Evolutionary conservation across 2,329 filamentous ascomycete genomes (phyloP).

Genomic region (Fusarium miscanthi): DNA sequence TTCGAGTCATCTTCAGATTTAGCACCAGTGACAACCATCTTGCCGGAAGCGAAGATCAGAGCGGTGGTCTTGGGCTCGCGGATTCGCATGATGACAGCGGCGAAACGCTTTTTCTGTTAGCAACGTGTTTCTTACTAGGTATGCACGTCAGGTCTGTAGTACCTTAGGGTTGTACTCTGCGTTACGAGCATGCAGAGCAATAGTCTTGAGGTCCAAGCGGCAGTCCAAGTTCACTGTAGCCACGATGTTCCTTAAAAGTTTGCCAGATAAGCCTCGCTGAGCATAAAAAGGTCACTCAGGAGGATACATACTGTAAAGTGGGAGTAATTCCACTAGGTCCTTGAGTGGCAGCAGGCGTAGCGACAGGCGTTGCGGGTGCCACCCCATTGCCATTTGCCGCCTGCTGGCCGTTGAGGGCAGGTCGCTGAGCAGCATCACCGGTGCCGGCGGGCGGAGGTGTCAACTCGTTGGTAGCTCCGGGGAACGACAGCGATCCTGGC

Average conservation of each 20-base stretch:
- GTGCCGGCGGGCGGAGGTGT: slow-evolving; percentile 79
- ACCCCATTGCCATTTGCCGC: slow-evolving; percentile 78
- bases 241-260: slow-evolving; percentile 88
- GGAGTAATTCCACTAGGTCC: slow-evolving; percentile 91
- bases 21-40: slow-evolving; percentile 99
- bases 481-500: slow-evolving; percentile 91
- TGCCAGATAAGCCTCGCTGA: slow-evolving; percentile 65
- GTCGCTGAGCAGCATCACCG: slow-evolving; percentile 62
- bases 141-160: slow-evolving; percentile 55
- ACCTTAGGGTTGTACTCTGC: slow-evolving; percentile 99
- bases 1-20: slow-evolving; percentile 99
- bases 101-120: slow-evolving; percentile 80
- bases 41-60: slow-evolving; percentile 96
- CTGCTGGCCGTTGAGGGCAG: slow-evolving; percentile 61
- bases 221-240: slow-evolving; percentile 98
- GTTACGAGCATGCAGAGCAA: slow-evolving; percentile 96
- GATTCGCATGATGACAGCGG: slow-evolving; percentile 99
- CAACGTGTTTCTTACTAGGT: slow-evolving; percentile 20
- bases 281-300: slow-evolving; percentile 49
- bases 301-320: slow-evolving; percentile 92
- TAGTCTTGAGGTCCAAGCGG: slow-evolving; percentile 97
- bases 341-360: slow-evolving; percentile 85
- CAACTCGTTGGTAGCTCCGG: slow-evolving; percentile 83
- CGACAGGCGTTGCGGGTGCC: slow-evolving; percentile 89
- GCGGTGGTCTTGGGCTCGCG: slow-evolving; percentile 99